Evolutionary conservation across 2,329 filamentous ascomycete genomes (phyloP).

Genomic region (Scleromitrula shiraiana): DNA sequence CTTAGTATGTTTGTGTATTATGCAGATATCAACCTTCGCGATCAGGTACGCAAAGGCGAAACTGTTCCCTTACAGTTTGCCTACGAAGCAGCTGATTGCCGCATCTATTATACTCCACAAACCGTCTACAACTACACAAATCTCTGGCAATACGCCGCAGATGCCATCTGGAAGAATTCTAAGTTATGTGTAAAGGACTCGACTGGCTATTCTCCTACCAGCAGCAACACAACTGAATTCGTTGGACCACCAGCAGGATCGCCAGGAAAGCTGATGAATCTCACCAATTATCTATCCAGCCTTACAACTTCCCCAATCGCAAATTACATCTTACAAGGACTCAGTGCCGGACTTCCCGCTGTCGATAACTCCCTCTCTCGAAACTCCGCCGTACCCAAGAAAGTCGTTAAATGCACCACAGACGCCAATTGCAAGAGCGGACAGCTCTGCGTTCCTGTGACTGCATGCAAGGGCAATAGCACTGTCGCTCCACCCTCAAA

Average conservation of each 20-base stretch:
- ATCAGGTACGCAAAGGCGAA: conserved; percentile 29
- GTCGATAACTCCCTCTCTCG: neutral
- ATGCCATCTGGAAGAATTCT: conserved; percentile 34
- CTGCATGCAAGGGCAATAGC: neutral
- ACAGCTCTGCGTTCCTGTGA: neutral
- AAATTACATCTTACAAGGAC: conserved; percentile 4
- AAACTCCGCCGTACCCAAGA: neutral
- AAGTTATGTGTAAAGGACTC: conserved; percentile 24
- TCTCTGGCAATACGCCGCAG: conserved; percentile 40
- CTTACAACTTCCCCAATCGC: conserved; percentile 3
- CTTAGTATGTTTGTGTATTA: conserved; percentile 17
- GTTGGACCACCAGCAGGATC: neutral
- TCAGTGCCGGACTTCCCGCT: conserved; percentile 1
- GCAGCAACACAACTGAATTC: neutral
- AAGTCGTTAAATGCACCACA: neutral
- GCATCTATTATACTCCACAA: conserved; percentile 48
- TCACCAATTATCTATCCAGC: conserved; percentile 1
- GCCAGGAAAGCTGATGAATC: neutral
- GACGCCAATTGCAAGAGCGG: neutral
- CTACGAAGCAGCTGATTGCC: conserved; percentile 53
- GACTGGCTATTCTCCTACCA: conserved; percentile 11
- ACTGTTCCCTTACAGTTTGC: conserved; percentile 46
- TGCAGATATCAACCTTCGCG: conserved; percentile 36
- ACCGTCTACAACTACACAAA: conserved; percentile 41
- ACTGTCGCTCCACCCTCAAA: too few relatives aligned